Conservation (phyloP, 495 filamentous ascomycete species). For the Podospora fimiseda region DNA sequence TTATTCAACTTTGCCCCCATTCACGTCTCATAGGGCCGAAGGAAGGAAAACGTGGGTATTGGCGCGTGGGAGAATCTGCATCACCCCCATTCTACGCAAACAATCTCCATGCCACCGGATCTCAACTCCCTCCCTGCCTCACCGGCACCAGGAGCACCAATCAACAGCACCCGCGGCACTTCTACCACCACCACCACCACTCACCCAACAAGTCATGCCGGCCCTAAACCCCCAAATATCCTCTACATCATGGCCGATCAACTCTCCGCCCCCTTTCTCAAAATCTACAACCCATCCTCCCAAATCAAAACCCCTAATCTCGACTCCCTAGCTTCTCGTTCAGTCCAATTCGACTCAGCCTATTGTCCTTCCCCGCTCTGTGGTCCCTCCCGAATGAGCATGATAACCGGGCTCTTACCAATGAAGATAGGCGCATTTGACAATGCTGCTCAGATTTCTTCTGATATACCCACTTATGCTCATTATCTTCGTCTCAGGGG, state of each 20-base stretch:
- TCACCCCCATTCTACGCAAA: background rate
- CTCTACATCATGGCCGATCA: conserved; percentile 79
- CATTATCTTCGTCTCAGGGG: conserved; percentile 79
- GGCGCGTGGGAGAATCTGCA: background rate
- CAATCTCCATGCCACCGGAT: conserved; percentile 45
- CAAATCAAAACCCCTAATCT: conserved; percentile 82
- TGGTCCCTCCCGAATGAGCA: conserved; percentile 79
- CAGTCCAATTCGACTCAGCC: conserved; percentile 79
- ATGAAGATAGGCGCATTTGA: conserved; percentile 83
- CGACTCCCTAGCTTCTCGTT: conserved; percentile 67
- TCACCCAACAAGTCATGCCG: conserved; percentile 1
- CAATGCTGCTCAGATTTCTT: conserved; percentile 69
- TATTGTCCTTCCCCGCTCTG: conserved; percentile 89
- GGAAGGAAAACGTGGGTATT: background rate
- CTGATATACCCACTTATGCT: conserved; percentile 77
- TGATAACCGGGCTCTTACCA: conserved; percentile 81
- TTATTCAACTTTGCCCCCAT: background rate
- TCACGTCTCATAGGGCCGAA: conserved; percentile 7
- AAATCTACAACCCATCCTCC: conserved; percentile 73
- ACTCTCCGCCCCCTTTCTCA: conserved; percentile 76
- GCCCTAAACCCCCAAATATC: conserved; percentile 30
- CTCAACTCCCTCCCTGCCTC: conserved; percentile 46
- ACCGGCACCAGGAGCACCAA: conserved; percentile 13
- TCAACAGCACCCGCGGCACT: conserved; percentile 4
- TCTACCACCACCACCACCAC: conserved; percentile 5